A percentile compares a stretch with the other conserved stretches of the same genome.
phyloP scores from a whole-genome alignment of 1,139 yeast species.

The Geotrichum australiense region DNA sequence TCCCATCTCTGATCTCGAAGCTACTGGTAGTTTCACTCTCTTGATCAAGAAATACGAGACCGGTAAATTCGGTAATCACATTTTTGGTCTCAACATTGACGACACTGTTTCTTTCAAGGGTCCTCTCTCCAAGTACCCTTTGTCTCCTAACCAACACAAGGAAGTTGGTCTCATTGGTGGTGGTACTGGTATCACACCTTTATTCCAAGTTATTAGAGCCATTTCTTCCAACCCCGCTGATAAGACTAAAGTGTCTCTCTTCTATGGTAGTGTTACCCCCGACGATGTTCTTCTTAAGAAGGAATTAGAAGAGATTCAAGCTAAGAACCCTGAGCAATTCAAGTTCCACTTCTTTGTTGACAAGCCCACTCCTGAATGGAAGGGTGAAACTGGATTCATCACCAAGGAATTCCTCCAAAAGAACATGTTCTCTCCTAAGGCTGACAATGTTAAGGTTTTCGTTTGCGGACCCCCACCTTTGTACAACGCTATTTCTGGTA shows the following conservation, averaged over 20 bases:
- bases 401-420: slow-evolving; percentile 56
- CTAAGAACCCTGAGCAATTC: slow-evolving; percentile 67
- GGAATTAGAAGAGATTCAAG: slow-evolving; percentile 63
- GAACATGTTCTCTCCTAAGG: slow-evolving; percentile 47
- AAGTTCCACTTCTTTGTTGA: slow-evolving; percentile 75
- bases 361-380: slow-evolving; percentile 47
- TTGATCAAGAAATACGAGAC: slow-evolving; percentile 74
- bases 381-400: slow-evolving; percentile 59
- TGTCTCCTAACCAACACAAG: slow-evolving; percentile 79
- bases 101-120: slow-evolving; percentile 92
- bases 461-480: slow-evolving; percentile 90
- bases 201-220: slow-evolving; percentile 64
- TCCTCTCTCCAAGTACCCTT: slow-evolving; percentile 85
- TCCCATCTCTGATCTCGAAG: slow-evolving; percentile 67
- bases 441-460: slow-evolving; percentile 61
- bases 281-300: slow-evolving; percentile 70
- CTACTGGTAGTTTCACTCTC: slow-evolving; percentile 69
- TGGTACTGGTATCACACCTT: slow-evolving; percentile 94
- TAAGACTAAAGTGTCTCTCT: slow-evolving; percentile 72
- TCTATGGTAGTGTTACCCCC: slow-evolving; percentile 73
- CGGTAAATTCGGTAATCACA: slow-evolving; percentile 79
- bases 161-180: slow-evolving; percentile 84
- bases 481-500: slow-evolving; percentile 79
- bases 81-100: slow-evolving; percentile 61
- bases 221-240: slow-evolving; percentile 59